Evolutionary conservation across 352 stramenopile genomes (phyloP), one percentile per base, ranked within the genome.

Genomic region (Pythium phragmitis): DNA sequence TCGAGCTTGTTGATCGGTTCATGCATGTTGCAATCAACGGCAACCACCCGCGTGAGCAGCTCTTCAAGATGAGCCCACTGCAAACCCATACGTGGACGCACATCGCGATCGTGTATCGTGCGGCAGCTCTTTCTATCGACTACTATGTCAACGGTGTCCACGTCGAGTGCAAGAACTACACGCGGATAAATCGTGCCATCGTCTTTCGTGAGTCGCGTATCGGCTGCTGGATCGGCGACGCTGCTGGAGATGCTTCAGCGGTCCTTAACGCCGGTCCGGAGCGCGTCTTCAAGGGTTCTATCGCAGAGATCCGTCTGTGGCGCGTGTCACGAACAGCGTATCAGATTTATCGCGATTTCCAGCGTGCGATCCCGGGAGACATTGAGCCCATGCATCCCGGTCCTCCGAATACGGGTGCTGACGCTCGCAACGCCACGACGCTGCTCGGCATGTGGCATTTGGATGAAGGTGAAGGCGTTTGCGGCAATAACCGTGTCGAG

Each of bases 291-390:
- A 89, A 89, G 45, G 87, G 87, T 12, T 82, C 74, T 1, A 84
- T 96, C 13, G 76, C 83, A 9, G 83, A 96, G 58, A 63, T 94
- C 42, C 85, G 87, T 2, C 64, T 96, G 7, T 96, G 87, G 87
- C 69, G 73, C 60, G 57, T 87, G 13, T 28, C 69, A 11, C 69
- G 87, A n/a, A 58, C 65, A 17, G 5, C 34, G 2, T 21, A 62
- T 43, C 77, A 91, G 5, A 88, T 96, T 42, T 19, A 48, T 7
- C 72, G 73, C 5, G 77, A 93, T 60, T 93, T 81, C 37, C 81
- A 94, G 48, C 80, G 78, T 28, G 75, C 71, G n/a, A 55, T 89
- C 26, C 85, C 87, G 14, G 67, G 79, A n/a, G 67, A 74, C 9
- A 68, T 75, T 21, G 47, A 68, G 48, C 50, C 39, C 13, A 66